Conservation (phyloP, 805 yeast genomes). For the Grigorovia transvaalensis region DNA sequence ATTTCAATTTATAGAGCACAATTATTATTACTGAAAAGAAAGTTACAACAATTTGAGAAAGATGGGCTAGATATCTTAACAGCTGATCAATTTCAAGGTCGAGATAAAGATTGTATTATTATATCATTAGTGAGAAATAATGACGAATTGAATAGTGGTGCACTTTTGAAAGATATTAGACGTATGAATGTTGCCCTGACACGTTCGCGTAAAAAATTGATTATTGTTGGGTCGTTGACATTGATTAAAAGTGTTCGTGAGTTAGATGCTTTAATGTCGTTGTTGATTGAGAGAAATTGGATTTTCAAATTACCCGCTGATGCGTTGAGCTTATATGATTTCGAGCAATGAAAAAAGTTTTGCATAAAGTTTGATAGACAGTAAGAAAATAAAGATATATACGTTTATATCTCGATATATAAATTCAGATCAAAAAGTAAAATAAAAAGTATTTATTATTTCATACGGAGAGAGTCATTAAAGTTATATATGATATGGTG, state of each 20-base stretch:
- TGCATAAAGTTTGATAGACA: too few relatives aligned
- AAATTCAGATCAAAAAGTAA: too few relatives aligned
- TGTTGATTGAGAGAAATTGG: slow-evolving; percentile 55
- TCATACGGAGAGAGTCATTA: too few relatives aligned
- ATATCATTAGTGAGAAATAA: slow-evolving; percentile 86
- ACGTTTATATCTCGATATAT: too few relatives aligned
- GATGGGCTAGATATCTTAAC: slow-evolving; percentile 67
- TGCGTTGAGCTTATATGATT: slow-evolving; percentile 33
- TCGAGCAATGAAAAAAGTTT: slow-evolving; percentile 5
- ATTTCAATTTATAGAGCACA: slow-evolving; percentile 88
- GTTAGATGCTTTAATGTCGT: slow-evolving; percentile 42
- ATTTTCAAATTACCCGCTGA: slow-evolving; percentile 42
- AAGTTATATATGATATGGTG: not conserved
- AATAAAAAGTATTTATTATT: too few relatives aligned
- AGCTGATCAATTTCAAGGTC: slow-evolving; percentile 92
- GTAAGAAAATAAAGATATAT: too few relatives aligned
- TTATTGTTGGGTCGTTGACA: slow-evolving; percentile 67
- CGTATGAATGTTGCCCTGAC: slow-evolving; percentile 92
- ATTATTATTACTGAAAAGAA: slow-evolving; percentile 36
- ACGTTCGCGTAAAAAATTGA: slow-evolving; percentile 72
- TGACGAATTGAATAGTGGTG: slow-evolving; percentile 54
- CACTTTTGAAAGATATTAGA: slow-evolving; percentile 77
- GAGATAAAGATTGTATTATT: slow-evolving; percentile 86
- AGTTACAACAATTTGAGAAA: slow-evolving; percentile 10
- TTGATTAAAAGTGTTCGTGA: slow-evolving; percentile 32